Evolutionary conservation across 208 protist genomes (phyloP), one percentile per base, ranked within the genome.

Genomic region (Wallacemonas sp.): DNA sequence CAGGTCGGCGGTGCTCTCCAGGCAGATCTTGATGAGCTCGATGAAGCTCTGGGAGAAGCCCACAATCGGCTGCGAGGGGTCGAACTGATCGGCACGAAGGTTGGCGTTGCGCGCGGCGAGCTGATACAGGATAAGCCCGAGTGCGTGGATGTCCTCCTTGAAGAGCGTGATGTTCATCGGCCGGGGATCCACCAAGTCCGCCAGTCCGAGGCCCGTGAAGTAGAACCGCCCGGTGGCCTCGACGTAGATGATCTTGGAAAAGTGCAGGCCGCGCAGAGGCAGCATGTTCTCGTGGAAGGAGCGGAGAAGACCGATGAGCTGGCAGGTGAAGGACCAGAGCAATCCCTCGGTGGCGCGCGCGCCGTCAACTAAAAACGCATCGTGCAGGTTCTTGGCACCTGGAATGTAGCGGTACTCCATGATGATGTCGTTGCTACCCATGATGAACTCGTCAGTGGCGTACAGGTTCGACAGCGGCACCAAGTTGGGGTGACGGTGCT

Each of bases 391-490:
- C 72, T 90, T 87, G 18, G 91, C 84, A 12, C 84, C 86, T 3
- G 75, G 46, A 29, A 95, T 92, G 66, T 83, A 92, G 64, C 85
- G 86, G 61, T 94, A 96, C 65, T 92, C 88, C 84, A 94, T 87
- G 42, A 96, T 86, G 33, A 93, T 79, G 65, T 93, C 89, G 10
- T 72, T 77, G 80, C 82, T 88, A 26, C 84, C 89, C 82, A 93
- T 88, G 54, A 92, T 77, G 68, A 94, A 97, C 73, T 92, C 87
- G 41, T 93, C 82, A 31, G 88, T 93, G 5, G 75, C 67, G 61
- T 87, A 85, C 10, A 93, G 68, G 69, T 85, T 84, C 16, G 78
- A 85, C 29, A 97, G 81, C 36, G 85, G 73, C 3, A 94, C 89
- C 16, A 94, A 69, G 65, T 93, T 93, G 20, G 88, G 87, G 70